Evolutionary conservation across 1,139 yeast species (phyloP), one percentile per base, ranked within the genome.

Genomic region (Scheffersomyces insectosa): DNA sequence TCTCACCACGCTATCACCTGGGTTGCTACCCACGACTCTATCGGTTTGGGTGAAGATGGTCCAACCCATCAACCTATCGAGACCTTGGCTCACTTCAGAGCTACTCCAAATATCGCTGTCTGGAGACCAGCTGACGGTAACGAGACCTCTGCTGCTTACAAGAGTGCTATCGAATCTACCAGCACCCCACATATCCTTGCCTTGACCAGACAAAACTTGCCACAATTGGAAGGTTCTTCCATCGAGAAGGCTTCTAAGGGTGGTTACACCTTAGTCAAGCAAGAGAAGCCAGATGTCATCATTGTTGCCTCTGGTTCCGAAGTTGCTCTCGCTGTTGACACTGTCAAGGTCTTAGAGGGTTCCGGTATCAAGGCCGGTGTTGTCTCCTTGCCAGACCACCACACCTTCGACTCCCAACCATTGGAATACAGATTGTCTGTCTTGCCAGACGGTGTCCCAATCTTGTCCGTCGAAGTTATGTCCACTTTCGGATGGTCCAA

Each of bases 111-210:
- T 80, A 64, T 83, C 60, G 82, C 85, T 68, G 98, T 93, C 50
- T 93, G 98, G 98, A 89, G 99, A 82, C 99, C 99, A 59, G 99
- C 99, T 65, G 99, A 95, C 70, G 99, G 99, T 78, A 93, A 93
- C 71, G 99, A 93, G 79, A 85, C 88, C 55, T 88, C 97, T 56
- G 99, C 98, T 63, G 97, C 99, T 54, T 93, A 93, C 83, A 75
- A 80, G 72, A 77, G 77, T 56, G 88, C 99, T 44, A 62, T 93
- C 52, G 82, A 79, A 65, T 74, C 85, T 47, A 79, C 72, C 50
- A 73, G 77, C 59, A 89, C 96, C 45, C 99, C 99, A 55, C 80
- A 95, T 48, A 76, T 95, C 61, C 77, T 93, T 69, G 97, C 98
- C 52, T 80, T 95, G 56, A 84, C 98, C 46, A 91, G 99, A 81